phyloP scores from a whole-genome alignment of 345 rosid genomes.

The Mangifera indica region DNA sequence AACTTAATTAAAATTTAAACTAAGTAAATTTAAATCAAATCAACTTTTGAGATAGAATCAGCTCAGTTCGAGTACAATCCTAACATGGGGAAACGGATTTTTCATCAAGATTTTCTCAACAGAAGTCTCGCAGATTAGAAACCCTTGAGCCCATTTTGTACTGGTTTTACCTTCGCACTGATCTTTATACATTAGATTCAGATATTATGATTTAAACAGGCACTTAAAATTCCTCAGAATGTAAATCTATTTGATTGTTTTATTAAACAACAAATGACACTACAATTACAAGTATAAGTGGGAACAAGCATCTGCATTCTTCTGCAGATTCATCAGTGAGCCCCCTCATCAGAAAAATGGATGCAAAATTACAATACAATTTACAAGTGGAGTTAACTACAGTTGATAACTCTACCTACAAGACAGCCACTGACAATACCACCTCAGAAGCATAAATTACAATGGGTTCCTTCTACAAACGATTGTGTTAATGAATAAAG shows the following conservation, averaged over 20 bases:
- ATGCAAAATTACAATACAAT: slow-evolving; percentile 42
- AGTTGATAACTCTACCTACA: slow-evolving; percentile 30
- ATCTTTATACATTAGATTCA: neutral
- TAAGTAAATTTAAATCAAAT: too few relatives aligned
- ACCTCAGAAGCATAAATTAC: slow-evolving; percentile 20
- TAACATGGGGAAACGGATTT: too few relatives aligned
- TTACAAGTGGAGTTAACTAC: slow-evolving; percentile 47
- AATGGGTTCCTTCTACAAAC: slow-evolving; percentile 25
- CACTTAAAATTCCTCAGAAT: neutral
- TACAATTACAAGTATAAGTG: slow-evolving; percentile 21
- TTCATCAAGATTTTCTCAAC: too few relatives aligned
- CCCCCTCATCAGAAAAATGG: slow-evolving; percentile 27
- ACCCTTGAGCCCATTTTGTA: too few relatives aligned
- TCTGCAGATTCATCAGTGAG: slow-evolving; percentile 42
- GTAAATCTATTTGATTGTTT: slow-evolving; percentile 22
- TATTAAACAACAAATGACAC: slow-evolving; percentile 28
- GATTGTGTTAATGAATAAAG: slow-evolving; percentile 24
- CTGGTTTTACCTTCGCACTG: too few relatives aligned
- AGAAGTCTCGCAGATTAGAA: too few relatives aligned
- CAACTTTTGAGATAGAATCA: too few relatives aligned
- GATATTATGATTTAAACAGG: neutral
- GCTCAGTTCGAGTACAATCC: too few relatives aligned
- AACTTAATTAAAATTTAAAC: too few relatives aligned
- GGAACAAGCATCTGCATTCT: slow-evolving; percentile 47
- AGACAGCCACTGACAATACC: slow-evolving; percentile 13